Base-by-base conservation (phyloP, 2,329 filamentous ascomycete species). In the Sporothrix humicola region DNA sequence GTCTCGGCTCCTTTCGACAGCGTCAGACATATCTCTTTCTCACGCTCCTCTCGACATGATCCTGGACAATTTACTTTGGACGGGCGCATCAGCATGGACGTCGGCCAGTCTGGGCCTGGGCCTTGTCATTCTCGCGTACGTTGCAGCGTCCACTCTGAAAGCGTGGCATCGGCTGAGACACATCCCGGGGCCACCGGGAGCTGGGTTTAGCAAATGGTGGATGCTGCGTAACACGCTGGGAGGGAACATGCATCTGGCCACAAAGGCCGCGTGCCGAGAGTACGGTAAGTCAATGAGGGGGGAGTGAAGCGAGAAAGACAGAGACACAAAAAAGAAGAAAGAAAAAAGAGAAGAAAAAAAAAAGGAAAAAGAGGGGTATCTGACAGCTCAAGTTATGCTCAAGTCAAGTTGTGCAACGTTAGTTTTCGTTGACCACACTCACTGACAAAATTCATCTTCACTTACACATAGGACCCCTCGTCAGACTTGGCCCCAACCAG, bases 141-240 rank as follows among this genome's bases (percentile, higher is more conserved):
- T 44, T 13, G 73, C 74, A 13, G 74, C 71, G 59, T 74, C 76
- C 37, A 75, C 75, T n/a, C 73, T 76, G 37, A 56, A 59, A 31
- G 73, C 76, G 72, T 79, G 77, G 77, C 73, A 76, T 46, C 78
- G 78, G 23, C 74, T 79, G 72, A 76, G 75, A 74, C 76, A 79
- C 66, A 77, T 79, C 52, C 77, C 78, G n/a, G 78, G 78, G 7
- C 78, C 78, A 44, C 75, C 73, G 4, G 73, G 75, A 31, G 76
- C 76, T 20, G 77, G 75, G 46, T 68, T 79, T 44, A 78, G 76
- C 76, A 79, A 78, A 72, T 78, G 76, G 78, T 79, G 78, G 78
- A 77, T 79, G 77, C 73, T 79, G 76, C 77, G 77, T 75, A 77
- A 78, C 76, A 77, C 77, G n/a, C 71, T 79, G 66, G 71, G 75